These are phyloP conservation scores for Clonostachys solani DNA, from an alignment of 2,329 filamentous ascomycete species.

Conservation along the genomic window DNA sequence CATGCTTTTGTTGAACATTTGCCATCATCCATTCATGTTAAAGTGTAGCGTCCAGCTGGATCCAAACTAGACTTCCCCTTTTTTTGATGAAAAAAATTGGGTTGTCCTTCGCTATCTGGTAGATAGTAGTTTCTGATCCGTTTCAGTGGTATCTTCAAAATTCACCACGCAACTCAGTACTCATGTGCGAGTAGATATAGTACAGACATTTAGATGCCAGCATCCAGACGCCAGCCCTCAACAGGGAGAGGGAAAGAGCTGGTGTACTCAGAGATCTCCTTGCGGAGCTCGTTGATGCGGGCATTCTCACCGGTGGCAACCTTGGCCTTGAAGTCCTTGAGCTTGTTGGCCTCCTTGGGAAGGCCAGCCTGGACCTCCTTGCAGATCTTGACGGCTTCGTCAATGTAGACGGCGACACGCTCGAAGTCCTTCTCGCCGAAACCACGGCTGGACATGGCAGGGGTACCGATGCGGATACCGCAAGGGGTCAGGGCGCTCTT, in stretches of 20 bases:
- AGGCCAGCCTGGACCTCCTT: conserved; percentile 80
- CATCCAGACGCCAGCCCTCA: conserved; percentile 63
- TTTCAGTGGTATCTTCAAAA: background rate
- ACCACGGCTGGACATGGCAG: conserved; percentile 94
- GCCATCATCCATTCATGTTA: background rate
- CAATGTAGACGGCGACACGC: conserved; percentile 85
- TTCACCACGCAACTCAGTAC: too few species aligned
- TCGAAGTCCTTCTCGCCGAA: conserved; percentile 92
- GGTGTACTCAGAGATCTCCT: conserved; percentile 88
- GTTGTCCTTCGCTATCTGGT: too few species aligned
- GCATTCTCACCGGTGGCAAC: conserved; percentile 72
- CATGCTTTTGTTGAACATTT: conserved; percentile 1
- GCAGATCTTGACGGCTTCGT: conserved; percentile 82
- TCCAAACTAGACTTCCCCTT: too few species aligned
- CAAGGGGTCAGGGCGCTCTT: conserved; percentile 93
- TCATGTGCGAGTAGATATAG: background rate
- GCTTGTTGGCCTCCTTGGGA: conserved; percentile 97
- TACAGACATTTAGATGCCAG: conserved; percentile 42
- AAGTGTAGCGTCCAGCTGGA: background rate
- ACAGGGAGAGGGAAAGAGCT: conserved; percentile 89
- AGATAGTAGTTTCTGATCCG: background rate
- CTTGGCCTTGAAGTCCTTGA: conserved; percentile 98
- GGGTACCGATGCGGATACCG: conserved; percentile 93
- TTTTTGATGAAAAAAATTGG: too few species aligned
- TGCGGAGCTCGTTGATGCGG: conserved; percentile 80